A percentile compares a stretch with the other conserved stretches of the same genome.
phyloP scores from a whole-genome alignment of 2,329 filamentous ascomycete species.

The Trichoderma endophyticum region DNA sequence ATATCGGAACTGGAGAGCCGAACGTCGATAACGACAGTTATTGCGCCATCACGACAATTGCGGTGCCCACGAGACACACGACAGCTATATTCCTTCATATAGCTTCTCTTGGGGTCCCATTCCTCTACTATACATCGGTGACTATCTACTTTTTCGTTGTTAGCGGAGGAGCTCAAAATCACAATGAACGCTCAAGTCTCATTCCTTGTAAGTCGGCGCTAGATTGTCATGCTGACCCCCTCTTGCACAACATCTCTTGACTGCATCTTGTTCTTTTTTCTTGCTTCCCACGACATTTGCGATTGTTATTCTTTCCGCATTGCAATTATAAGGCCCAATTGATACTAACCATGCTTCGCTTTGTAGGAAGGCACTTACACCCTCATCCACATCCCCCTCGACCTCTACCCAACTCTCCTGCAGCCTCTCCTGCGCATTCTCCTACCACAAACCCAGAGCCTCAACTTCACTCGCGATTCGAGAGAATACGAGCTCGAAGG shows the following conservation, averaged over 20 bases:
- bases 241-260: not conserved
- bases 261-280: too few relatives aligned
- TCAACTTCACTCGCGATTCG: conserved; percentile 35
- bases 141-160: not conserved
- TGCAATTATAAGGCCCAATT: not conserved
- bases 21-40: conserved; percentile 17
- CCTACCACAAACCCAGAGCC: conserved; percentile 58
- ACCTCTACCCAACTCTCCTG: conserved; percentile 73
- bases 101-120: not conserved
- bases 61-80: not conserved
- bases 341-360: not conserved
- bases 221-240: not conserved
- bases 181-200: conserved; percentile 57
- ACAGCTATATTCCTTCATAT: not conserved
- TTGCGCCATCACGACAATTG: conserved; percentile 19
- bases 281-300: not conserved
- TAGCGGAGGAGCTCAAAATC: conserved; percentile 11
- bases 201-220: conserved; percentile 49
- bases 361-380: conserved; percentile 81
- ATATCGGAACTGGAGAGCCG: not conserved
- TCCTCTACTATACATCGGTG: not conserved
- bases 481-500: conserved; percentile 43
- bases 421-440: conserved; percentile 85
- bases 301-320: not conserved
- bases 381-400: conserved; percentile 84